Evolutionary conservation across 306 rosid genomes (phyloP).

Genomic region (Vachellia collinsii): DNA sequence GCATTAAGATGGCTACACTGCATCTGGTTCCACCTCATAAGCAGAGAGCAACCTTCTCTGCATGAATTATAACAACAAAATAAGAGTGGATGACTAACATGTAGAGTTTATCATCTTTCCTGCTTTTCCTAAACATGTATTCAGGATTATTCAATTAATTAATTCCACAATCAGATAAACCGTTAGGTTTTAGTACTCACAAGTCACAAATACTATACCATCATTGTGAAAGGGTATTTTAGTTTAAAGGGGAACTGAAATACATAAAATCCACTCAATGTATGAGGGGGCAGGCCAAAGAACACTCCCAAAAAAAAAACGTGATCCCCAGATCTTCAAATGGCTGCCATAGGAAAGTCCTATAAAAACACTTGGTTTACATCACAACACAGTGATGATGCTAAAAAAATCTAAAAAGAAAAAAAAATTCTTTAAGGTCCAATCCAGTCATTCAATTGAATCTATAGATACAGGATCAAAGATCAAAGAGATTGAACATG

Average conservation of each 20-base stretch:
- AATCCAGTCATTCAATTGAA: background rate
- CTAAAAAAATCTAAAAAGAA: background rate
- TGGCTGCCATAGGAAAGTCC: background rate
- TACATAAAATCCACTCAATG: background rate
- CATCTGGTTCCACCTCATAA: conserved; percentile 51
- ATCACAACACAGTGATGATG: no score
- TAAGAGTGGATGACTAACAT: background rate
- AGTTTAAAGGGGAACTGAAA: background rate
- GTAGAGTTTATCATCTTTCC: conserved; percentile 1
- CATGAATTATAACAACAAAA: conserved; percentile 31
- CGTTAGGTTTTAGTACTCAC: background rate
- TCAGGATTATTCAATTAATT: background rate
- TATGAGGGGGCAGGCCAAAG: background rate
- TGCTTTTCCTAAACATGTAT: conserved; percentile 18
- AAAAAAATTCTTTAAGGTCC: background rate
- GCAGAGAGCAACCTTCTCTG: conserved; percentile 83
- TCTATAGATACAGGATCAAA: background rate
- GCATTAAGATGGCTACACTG: conserved; percentile 32
- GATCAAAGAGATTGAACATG: background rate
- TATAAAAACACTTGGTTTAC: no score
- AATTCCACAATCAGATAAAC: background rate
- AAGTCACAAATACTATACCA: no score
- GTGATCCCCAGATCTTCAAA: background rate
- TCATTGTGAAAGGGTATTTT: background rate
- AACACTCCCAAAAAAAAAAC: no score